These are phyloP conservation scores for Lentinula detonsa DNA, from an alignment of 768 basidiomycete species.

Conservation along the genomic window DNA sequence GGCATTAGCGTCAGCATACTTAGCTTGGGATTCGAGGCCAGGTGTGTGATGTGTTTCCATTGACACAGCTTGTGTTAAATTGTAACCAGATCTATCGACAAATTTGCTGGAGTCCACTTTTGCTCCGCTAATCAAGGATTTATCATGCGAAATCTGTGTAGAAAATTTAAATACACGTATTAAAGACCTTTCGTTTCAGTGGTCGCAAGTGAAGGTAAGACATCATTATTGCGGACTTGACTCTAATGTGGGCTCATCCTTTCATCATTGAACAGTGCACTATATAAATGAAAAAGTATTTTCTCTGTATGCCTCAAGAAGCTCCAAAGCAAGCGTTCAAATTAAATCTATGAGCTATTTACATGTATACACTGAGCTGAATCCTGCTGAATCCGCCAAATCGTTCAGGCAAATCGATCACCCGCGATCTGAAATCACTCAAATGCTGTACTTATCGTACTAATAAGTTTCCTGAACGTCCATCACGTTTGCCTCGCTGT, in stretches of 20 bases:
- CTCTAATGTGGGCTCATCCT: background rate
- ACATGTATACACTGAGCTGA: too few species aligned
- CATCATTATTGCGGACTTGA: background rate
- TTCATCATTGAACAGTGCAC: background rate
- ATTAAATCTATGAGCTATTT: too few species aligned
- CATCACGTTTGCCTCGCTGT: too few species aligned
- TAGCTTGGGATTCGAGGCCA: slow-evolving; percentile 79
- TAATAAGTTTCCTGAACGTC: too few species aligned
- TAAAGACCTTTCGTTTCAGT: slow-evolving; percentile 62
- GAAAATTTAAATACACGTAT: slow-evolving; percentile 57
- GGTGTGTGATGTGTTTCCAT: slow-evolving; percentile 33
- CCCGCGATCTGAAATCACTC: too few species aligned
- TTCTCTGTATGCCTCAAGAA: too few species aligned
- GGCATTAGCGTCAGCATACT: slow-evolving; percentile 77
- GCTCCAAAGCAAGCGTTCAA: too few species aligned
- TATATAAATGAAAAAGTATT: too few species aligned
- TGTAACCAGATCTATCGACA: slow-evolving; percentile 60
- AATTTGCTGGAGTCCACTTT: slow-evolving; percentile 68
- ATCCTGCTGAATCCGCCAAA: too few species aligned
- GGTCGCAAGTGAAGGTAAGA: slow-evolving; percentile 74
- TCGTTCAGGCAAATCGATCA: too few species aligned
- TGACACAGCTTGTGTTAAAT: slow-evolving; percentile 9
- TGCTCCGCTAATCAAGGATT: slow-evolving; percentile 59
- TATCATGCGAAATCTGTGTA: slow-evolving; percentile 64
- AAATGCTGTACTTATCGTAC: too few species aligned